Evolutionary conservation across 2,329 filamentous ascomycete species (phyloP), one percentile per base, ranked within the genome.

Genomic region (Phialemonium atrogriseum): DNA sequence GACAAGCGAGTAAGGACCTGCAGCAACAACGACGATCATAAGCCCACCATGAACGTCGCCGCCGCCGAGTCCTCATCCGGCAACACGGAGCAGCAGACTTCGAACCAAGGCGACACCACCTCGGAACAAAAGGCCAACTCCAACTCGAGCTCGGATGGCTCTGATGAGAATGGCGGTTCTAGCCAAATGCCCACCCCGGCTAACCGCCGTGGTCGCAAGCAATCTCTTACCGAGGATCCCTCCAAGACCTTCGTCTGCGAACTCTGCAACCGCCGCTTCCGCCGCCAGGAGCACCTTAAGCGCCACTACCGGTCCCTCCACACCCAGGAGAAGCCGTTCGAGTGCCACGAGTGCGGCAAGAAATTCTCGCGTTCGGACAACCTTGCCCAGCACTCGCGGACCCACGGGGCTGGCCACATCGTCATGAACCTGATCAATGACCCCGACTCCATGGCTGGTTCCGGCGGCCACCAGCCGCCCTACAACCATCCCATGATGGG

Each of bases 291-390:
- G 61, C 91, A 98, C 54, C 77, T 98, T 38, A 98, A 98, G 78
- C 84, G 91, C 41, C 91, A 98, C 69, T 94, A 94, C 70, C 81
- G 91, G 47, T 96, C 91, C 36, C 85, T 98, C 28, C 91, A 98
- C 70, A 98, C 91, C 2, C 82, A 94, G 54, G 91, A 96, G 57
- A 98, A 96, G 78, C 91, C 91, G 5, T 98, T 96, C 51, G 86
- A 94, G 65, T 98, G 91, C 70, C 76, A 79, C 44, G 89, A 98
- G 65, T 98, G 91, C 52, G 89, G 91, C 49, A 98, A 98, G 81
- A 95, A 94, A 70, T 98, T 96, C 66, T 96, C 89, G 13, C 82
- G 91, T 49, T 94, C 85, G 48, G 91, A 98, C 64, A 98, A 98
- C 68, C 75, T 98, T 11, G 84, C 87, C 15, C 91, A 98, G 64